Evolutionary conservation across 768 basidiomycete species (phyloP).

Genomic region (Amyloporia xantha): DNA sequence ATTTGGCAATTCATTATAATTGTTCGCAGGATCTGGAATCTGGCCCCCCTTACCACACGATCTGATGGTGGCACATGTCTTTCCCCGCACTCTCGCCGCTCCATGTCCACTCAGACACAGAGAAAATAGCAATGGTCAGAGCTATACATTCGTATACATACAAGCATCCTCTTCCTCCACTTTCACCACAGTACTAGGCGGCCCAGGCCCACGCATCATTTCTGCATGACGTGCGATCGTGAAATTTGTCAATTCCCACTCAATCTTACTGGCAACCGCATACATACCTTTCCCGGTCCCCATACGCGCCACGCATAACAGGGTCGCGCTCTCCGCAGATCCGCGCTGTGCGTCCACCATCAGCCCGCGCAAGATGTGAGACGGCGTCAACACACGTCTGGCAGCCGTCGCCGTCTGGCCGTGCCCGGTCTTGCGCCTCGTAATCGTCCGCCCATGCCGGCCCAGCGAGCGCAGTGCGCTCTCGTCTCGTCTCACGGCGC

Average conservation of each 20-base stretch:
- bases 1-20: too few species aligned
- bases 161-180: background rate
- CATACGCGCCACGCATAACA: conserved; percentile 26
- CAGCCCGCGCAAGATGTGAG: conserved; percentile 35
- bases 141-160: too few species aligned
- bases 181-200: background rate
- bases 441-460: conserved; percentile 17
- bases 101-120: too few species aligned
- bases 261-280: background rate
- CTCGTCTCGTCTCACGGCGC: conserved; percentile 27
- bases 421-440: conserved; percentile 4
- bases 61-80: too few species aligned
- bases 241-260: background rate
- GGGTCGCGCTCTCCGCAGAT: conserved; percentile 15
- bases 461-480: conserved; percentile 17
- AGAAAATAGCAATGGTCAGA: too few species aligned
- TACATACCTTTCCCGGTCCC: conserved; percentile 10
- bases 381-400: conserved; percentile 29
- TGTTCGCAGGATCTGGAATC: too few species aligned
- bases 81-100: too few species aligned
- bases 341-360: conserved; percentile 7
- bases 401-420: conserved; percentile 9
- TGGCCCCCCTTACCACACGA: too few species aligned
- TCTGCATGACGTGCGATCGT: background rate
- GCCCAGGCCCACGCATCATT: background rate